These are phyloP conservation scores for Skeletonema grethae DNA, from an alignment of 108 stramenopile genomes.

Conservation along the genomic window DNA sequence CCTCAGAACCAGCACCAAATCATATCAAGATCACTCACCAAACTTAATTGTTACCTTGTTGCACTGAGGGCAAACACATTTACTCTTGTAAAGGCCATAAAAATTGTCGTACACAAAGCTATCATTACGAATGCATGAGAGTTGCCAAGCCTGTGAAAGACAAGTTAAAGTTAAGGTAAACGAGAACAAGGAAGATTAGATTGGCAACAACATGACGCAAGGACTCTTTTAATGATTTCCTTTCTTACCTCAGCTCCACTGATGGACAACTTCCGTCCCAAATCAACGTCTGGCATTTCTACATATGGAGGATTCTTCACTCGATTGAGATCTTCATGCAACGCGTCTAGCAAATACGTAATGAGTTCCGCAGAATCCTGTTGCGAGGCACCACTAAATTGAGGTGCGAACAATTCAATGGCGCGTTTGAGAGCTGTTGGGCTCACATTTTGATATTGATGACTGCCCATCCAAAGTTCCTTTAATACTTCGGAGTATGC, in stretches of 20 bases:
- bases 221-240: constrained; percentile 2
- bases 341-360: constrained; percentile 88
- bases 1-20: neutral
- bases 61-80: constrained; percentile 89
- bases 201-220: neutral
- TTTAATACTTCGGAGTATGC: constrained; percentile 76
- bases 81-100: constrained; percentile 83
- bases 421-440: constrained; percentile 75
- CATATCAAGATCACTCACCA: constrained; percentile 47
- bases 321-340: constrained; percentile 97
- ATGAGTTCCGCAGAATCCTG: constrained; percentile 97
- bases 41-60: constrained; percentile 86
- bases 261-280: constrained; percentile 62
- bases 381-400: constrained; percentile 74
- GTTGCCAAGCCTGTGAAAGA: constrained; percentile 59
- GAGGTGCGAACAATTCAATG: constrained; percentile 72
- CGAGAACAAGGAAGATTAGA: neutral
- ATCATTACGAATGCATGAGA: constrained; percentile 70
- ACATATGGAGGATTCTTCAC: constrained; percentile 90
- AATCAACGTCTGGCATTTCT: constrained; percentile 75
- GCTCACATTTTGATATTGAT: constrained; percentile 33
- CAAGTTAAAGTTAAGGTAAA: no score
- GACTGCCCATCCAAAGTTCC: constrained; percentile 66
- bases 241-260: constrained; percentile 61
- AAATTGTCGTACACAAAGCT: constrained; percentile 79